Evolutionary conservation across 2,329 filamentous ascomycete genomes (phyloP).

Genomic region (Colletotrichum kahawae): DNA sequence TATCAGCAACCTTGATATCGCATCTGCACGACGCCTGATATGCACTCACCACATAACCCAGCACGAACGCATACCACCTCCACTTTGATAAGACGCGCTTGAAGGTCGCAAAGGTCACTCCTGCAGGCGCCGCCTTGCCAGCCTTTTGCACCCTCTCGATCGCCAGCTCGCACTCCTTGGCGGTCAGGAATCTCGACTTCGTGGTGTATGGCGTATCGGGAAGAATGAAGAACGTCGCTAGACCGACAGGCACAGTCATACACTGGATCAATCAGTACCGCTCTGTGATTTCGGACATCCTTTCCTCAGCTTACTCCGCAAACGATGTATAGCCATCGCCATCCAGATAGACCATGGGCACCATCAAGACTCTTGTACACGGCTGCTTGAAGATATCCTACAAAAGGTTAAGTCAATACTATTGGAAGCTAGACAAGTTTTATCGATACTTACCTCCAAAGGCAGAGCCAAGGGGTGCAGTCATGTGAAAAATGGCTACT

Average conservation of each 20-base stretch:
- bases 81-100: conserved; percentile 20
- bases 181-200: not conserved
- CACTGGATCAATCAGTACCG: not conserved
- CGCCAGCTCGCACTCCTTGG: conserved; percentile 4
- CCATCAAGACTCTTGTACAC: conserved; percentile 58
- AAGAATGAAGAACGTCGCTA: conserved; percentile 10
- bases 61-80: conserved; percentile 24
- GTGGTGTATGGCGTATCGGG: conserved; percentile 14
- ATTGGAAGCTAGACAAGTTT: not conserved
- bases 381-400: conserved; percentile 58
- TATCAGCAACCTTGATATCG: not conserved
- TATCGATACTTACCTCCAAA: conserved; percentile 39
- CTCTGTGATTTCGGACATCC: not conserved
- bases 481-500: conserved; percentile 51
- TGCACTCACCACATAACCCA: conserved; percentile 23
- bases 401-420: not conserved
- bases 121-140: conserved; percentile 17
- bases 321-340: conserved; percentile 45
- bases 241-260: conserved; percentile 25
- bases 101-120: conserved; percentile 21
- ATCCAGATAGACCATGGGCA: conserved; percentile 43
- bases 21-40: not conserved
- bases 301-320: conserved; percentile 30
- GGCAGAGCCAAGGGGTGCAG: conserved; percentile 56
- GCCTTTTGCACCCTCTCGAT: conserved; percentile 13